Base-by-base conservation (phyloP, 306 rosid species). In the Gastrolobium bilobum region DNA sequence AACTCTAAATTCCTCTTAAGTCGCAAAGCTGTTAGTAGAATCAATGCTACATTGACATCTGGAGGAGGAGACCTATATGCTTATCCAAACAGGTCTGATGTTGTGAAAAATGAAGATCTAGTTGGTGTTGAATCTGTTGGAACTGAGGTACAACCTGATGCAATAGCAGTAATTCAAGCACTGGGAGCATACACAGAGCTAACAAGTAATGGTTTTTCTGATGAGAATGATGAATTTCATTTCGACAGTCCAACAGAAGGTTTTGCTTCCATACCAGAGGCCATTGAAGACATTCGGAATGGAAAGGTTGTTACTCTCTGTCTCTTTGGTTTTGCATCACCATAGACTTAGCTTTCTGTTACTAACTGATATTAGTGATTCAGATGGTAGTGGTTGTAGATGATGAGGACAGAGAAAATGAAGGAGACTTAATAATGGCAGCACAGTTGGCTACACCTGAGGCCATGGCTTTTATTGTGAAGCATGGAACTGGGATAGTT, bases 401-500 rank as follows among this genome's bases (percentile, higher is more conserved):
- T 50, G 98, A 91, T 5, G 98, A 93, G 84, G 94, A 91, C 53
- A 89, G 98, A 82, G 97, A 93, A 84, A 93, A 93, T 78, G 98
- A 93, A 84, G 98, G 98, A 77, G 98, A 93, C 85, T 60, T 93
- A 14, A 88, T 93, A 64, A 93, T 93, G 97, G 94, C 97, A 7
- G 97, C 98, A 8, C 64, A 91, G 80, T 35, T 91, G 80, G 97
- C 85, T 37, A 93, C 98, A 14, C 93, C 98, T 40, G 97, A 93
- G 83, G 97, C 98, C 71, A 91, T 93, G 98, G 98, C 98, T 76
- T 93, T 93, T 76, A 87, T 93, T 81, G 98, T 93, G 54, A 93
- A 78, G 88, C 87, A 93, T 64, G 97, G 98, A 79, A 93, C 97
- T 57, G 98, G 98, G 38, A 93, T 93, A 73, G 91, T 93, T 57